Percentiles rank a stretch among this genome's conserved stretches.
phyloP scores from a whole-genome alignment of 1,139 yeast genomes.

The Pichia sp. region DNA sequence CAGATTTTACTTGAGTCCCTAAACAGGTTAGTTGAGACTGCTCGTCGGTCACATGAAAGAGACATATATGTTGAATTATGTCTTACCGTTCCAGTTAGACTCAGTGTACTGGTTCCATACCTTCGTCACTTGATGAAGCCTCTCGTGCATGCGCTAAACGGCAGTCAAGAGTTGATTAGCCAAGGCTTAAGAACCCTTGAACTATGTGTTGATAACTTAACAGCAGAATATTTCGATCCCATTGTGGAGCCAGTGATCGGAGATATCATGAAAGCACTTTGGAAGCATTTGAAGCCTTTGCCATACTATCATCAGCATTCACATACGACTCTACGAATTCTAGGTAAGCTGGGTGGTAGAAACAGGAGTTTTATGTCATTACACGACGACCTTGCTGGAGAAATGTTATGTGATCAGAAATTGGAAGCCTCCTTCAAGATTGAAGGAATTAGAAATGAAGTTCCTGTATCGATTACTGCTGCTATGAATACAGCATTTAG shows the following conservation, averaged over 20 bases:
- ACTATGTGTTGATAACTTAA: slow-evolving; percentile 91
- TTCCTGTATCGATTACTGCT: slow-evolving; percentile 74
- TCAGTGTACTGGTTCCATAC: slow-evolving; percentile 91
- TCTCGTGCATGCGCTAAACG: slow-evolving; percentile 81
- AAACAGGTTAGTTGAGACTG: slow-evolving; percentile 73
- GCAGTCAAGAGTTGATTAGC: slow-evolving; percentile 83
- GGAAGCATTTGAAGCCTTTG: slow-evolving; percentile 85
- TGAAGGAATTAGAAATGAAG: slow-evolving; percentile 55
- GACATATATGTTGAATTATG: slow-evolving; percentile 93
- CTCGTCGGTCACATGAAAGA: slow-evolving; percentile 83
- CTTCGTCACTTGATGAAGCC: slow-evolving; percentile 85
- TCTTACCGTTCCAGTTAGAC: slow-evolving; percentile 88
- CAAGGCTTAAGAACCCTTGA: slow-evolving; percentile 94
- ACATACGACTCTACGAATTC: slow-evolving; percentile 85
- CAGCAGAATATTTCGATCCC: slow-evolving; percentile 96
- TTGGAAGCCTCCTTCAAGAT: slow-evolving; percentile 61
- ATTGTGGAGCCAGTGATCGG: slow-evolving; percentile 92
- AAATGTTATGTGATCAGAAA: slow-evolving; percentile 58
- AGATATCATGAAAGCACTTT: slow-evolving; percentile 87
- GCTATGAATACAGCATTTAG: slow-evolving; percentile 72
- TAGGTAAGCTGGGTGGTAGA: slow-evolving; percentile 95
- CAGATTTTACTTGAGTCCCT: slow-evolving; percentile 82
- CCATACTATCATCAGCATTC: slow-evolving; percentile 93
- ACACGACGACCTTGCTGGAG: slow-evolving; percentile 54
- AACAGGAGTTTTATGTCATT: slow-evolving; percentile 80